These are phyloP conservation scores for Murraya paniculata DNA, from an alignment of 345 rosid species.

Conservation along the genomic window DNA sequence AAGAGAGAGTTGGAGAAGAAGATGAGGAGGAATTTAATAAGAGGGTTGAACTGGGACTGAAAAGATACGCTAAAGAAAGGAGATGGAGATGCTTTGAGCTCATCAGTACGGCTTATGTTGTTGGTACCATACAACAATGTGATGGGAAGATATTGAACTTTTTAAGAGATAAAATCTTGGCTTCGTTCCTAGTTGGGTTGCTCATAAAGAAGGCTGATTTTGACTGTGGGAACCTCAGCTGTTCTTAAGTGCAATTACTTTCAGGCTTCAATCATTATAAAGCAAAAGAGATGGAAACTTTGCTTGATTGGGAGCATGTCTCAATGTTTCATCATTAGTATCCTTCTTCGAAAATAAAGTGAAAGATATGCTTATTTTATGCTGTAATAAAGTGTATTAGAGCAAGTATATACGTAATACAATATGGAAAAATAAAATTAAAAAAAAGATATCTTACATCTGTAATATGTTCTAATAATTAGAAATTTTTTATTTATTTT, in stretches of 20 bases:
- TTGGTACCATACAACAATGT: conserved; percentile 54
- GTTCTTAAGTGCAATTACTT: background rate
- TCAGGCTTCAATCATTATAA: background rate
- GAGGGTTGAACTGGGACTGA: conserved; percentile 43
- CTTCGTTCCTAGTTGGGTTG: conserved; percentile 26
- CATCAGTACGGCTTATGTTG: conserved; percentile 38
- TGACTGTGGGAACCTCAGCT: conserved; percentile 43
- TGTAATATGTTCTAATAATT: no score
- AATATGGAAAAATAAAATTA: no score
- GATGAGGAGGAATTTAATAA: conserved; percentile 30
- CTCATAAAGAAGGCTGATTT: conserved; percentile 39
- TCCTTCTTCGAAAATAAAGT: no score
- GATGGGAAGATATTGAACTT: conserved; percentile 29
- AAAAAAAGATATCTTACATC: no score
- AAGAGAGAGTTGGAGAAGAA: background rate
- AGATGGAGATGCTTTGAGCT: conserved; percentile 71
- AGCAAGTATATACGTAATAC: no score
- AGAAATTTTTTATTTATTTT: no score
- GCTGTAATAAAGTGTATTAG: no score
- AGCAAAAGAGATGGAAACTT: background rate
- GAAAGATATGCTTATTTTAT: no score
- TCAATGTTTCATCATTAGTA: no score
- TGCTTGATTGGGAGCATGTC: background rate
- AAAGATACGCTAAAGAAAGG: conserved; percentile 46
- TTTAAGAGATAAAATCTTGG: conserved; percentile 43